Conservation (phyloP, 257 asterid species). For the Solanum etuberosum region DNA sequence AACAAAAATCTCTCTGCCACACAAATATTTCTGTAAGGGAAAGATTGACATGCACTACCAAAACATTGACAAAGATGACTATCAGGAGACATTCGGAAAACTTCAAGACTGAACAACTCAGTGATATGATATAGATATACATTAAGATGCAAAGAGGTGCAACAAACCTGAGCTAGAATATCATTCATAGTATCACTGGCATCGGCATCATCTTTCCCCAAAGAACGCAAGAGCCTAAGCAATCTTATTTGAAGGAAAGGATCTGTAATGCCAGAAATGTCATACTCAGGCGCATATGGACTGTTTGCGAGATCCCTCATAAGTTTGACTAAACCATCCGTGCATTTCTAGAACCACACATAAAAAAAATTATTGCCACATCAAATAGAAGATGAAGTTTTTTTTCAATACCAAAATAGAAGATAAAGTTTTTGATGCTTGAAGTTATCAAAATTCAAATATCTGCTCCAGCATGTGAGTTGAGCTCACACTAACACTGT, state of each 20-base stretch:
- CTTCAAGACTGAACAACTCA: neutral
- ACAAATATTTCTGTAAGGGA: neutral
- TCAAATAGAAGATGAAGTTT: neutral
- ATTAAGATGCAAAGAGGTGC: neutral
- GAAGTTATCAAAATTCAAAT: neutral
- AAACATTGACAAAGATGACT: neutral
- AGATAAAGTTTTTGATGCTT: neutral
- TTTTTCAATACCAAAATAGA: neutral
- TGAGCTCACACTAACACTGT: neutral
- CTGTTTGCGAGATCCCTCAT: slow-evolving; percentile 81
- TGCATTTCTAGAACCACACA: slow-evolving; percentile 57
- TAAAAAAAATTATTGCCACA: neutral
- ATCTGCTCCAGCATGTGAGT: neutral
- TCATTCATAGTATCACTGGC: slow-evolving; percentile 97
- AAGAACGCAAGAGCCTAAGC: slow-evolving; percentile 67
- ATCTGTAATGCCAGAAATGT: slow-evolving; percentile 83
- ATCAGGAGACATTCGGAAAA: neutral
- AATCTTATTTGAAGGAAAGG: slow-evolving; percentile 91
- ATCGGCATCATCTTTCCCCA: slow-evolving; percentile 92
- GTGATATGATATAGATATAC: neutral
- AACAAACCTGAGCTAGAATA: slow-evolving; percentile 89
- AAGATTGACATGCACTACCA: neutral
- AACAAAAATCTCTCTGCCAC: neutral
- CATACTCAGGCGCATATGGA: slow-evolving; percentile 96
- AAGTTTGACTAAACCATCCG: slow-evolving; percentile 80